These are phyloP conservation scores for Thozetella sp. DNA, from an alignment of 495 filamentous ascomycete species.

Conservation along the genomic window DNA sequence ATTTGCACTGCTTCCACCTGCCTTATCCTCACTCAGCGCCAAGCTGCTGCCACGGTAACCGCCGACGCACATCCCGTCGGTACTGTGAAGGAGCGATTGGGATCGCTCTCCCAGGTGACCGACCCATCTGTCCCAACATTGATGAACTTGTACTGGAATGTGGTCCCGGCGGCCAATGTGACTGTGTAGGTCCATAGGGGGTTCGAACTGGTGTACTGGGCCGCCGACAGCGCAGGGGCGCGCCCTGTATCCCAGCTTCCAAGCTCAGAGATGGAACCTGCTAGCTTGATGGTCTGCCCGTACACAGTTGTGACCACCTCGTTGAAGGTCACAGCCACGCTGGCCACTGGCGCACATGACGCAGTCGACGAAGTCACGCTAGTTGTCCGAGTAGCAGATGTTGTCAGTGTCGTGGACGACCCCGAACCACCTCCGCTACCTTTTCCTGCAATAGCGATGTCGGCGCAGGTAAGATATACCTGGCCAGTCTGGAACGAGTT, in stretches of 20 bases:
- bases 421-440: constrained; percentile 2
- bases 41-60: constrained; percentile 21
- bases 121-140: constrained; percentile 53
- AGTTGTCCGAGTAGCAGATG: constrained; percentile 26
- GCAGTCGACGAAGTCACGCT: constrained; percentile 26
- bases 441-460: constrained; percentile 44
- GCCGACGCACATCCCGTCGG: constrained; percentile 47
- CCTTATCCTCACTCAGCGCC: constrained; percentile 3
- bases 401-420: background rate
- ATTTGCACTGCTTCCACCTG: too few relatives aligned
- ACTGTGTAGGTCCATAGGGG: constrained; percentile 59
- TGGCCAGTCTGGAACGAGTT: constrained; percentile 60
- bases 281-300: constrained; percentile 62
- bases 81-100: constrained; percentile 64
- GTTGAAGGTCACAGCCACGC: constrained; percentile 62
- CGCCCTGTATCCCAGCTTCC: constrained; percentile 56
- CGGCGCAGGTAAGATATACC: constrained; percentile 57
- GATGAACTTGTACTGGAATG: constrained; percentile 72
- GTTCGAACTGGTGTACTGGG: constrained; percentile 54
- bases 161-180: constrained; percentile 51
- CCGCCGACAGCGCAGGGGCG: constrained; percentile 53
- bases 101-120: constrained; percentile 65
- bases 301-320: constrained; percentile 51
- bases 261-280: constrained; percentile 55
- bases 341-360: constrained; percentile 41